These are phyloP conservation scores for Metarhizium album DNA, from an alignment of 2,329 filamentous ascomycete genomes.

Conservation along the genomic window DNA sequence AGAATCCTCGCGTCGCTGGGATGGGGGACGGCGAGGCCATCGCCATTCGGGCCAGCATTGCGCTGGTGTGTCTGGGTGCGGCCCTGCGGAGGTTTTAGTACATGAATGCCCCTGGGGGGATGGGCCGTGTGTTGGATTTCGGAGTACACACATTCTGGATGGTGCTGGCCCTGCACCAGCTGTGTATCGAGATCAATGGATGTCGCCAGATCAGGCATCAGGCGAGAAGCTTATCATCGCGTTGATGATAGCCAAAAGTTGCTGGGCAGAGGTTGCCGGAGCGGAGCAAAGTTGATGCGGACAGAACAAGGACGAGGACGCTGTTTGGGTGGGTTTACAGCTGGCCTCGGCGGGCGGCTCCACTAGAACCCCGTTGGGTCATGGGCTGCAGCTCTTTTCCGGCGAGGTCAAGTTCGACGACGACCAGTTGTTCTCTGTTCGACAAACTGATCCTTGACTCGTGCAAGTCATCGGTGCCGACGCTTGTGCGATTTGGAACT, in stretches of 20 bases:
- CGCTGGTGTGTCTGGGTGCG: conserved; percentile 17
- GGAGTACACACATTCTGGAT: conserved; percentile 12
- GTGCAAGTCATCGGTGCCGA: neutral
- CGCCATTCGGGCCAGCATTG: conserved; percentile 20
- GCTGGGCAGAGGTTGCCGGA: conserved; percentile 3
- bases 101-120: neutral
- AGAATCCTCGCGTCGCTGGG: conserved; percentile 17
- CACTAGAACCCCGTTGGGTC: neutral
- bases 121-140: neutral
- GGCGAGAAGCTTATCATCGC: neutral
- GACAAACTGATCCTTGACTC: neutral
- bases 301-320: neutral
- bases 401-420: neutral
- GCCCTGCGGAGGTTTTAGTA: conserved; percentile 13
- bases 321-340: neutral
- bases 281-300: conserved; percentile 22
- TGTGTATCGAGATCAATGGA: neutral
- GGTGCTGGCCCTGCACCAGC: neutral
- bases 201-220: neutral
- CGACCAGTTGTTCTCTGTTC: neutral
- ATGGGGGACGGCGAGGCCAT: conserved; percentile 11
- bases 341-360: neutral
- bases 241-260: neutral
- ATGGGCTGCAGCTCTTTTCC: neutral
- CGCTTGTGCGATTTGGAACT: neutral